phyloP scores from a whole-genome alignment of 2,329 filamentous ascomycete species.

The Gnomoniopsis sp. region DNA sequence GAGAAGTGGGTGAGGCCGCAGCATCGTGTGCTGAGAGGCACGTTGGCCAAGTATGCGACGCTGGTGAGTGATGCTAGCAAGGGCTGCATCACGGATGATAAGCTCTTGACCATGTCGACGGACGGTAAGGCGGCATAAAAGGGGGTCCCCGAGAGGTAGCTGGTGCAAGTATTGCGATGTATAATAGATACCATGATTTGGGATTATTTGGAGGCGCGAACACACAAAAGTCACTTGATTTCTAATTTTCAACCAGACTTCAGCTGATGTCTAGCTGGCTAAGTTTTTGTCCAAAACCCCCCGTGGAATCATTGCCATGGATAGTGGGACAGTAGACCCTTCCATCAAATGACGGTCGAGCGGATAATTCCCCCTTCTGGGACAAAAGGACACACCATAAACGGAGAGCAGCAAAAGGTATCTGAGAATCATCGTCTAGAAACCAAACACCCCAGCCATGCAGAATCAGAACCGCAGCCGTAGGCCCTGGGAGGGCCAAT shows the following conservation, averaged over 20 bases:
- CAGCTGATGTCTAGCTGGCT: background rate
- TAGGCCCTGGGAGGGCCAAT: slow-evolving; percentile 22
- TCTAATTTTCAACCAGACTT: background rate
- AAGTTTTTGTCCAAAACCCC: background rate
- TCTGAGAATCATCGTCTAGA: slow-evolving; percentile 2
- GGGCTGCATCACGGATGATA: slow-evolving; percentile 56
- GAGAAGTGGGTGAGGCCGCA: slow-evolving; percentile 61
- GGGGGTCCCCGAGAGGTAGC: background rate
- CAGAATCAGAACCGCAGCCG: background rate
- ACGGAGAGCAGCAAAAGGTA: background rate
- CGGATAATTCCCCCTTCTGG: background rate
- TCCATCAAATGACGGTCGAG: too few species aligned
- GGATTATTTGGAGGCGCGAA: slow-evolving; percentile 15
- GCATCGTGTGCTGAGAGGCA: slow-evolving; percentile 58
- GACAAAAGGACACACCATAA: background rate
- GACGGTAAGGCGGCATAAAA: background rate
- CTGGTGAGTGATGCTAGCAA: slow-evolving; percentile 57
- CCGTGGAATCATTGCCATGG: too few species aligned
- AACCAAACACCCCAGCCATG: slow-evolving; percentile 15
- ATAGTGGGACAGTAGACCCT: too few species aligned
- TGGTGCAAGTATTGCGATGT: background rate
- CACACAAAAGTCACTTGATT: slow-evolving; percentile 10
- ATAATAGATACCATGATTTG: slow-evolving; percentile 16
- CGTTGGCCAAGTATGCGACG: slow-evolving; percentile 66
- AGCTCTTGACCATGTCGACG: slow-evolving; percentile 19